These are phyloP conservation scores for Lactarius deliciosus DNA, from an alignment of 768 basidiomycete species.

Conservation along the genomic window DNA sequence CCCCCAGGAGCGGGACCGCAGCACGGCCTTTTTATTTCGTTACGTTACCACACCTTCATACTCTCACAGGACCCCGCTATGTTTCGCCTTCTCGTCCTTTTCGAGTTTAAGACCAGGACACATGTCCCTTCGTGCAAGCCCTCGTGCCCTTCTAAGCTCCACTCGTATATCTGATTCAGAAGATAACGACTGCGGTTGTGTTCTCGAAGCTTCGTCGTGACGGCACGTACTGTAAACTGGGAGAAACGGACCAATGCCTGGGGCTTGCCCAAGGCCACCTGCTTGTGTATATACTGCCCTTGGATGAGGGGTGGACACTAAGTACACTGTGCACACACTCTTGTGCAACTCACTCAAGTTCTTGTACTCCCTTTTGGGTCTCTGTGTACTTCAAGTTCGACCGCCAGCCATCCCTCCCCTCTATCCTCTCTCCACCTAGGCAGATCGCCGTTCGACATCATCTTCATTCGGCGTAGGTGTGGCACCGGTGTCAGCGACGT, in stretches of 20 bases:
- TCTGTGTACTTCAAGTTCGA: not conserved
- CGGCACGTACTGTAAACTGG: not conserved
- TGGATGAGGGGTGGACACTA: not conserved
- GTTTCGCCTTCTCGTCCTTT: too few relatives aligned
- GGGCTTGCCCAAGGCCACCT: not conserved
- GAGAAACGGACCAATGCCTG: not conserved
- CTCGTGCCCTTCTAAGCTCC: not conserved
- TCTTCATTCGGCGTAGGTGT: not conserved
- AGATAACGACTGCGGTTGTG: not conserved
- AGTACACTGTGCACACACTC: not conserved
- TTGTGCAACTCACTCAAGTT: not conserved
- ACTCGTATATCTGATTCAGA: not conserved
- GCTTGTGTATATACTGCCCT: not conserved
- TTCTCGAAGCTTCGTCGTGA: not conserved
- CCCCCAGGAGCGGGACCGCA: too few relatives aligned
- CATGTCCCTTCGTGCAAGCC: too few relatives aligned
- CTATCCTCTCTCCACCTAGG: not conserved
- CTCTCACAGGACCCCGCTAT: too few relatives aligned
- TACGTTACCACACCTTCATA: too few relatives aligned
- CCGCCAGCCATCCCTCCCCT: not conserved
- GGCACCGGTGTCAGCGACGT: not conserved
- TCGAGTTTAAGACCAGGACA: too few relatives aligned
- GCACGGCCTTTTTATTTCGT: too few relatives aligned
- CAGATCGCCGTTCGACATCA: not conserved
- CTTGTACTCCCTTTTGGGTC: not conserved